A percentile compares a stretch with the other conserved stretches of the same genome.
phyloP scores from a whole-genome alignment of 2,329 filamentous ascomycete genomes.

The Endoconidiophora laricicola region DNA sequence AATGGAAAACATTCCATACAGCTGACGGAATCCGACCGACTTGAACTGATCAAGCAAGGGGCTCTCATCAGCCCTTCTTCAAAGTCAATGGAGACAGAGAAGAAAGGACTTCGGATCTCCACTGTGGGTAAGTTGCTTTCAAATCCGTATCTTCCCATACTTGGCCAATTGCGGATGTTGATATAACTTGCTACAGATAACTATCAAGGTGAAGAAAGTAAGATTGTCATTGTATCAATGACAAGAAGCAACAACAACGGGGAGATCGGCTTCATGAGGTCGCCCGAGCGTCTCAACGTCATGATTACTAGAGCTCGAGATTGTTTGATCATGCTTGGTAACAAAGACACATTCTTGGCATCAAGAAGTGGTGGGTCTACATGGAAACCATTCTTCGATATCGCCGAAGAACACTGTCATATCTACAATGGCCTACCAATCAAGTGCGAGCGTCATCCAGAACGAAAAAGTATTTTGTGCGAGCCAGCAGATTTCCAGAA shows the following conservation, averaged over 20 bases:
- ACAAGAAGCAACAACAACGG: constrained; percentile 46
- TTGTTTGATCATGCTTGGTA: constrained; percentile 52
- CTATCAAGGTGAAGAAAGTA: constrained; percentile 61
- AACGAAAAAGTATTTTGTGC: constrained; percentile 28
- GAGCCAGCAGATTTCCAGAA: constrained; percentile 39
- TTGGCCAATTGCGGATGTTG: too few species aligned
- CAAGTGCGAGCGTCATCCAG: constrained; percentile 41
- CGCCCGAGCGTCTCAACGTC: constrained; percentile 53
- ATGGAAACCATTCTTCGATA: constrained; percentile 42
- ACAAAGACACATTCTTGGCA: constrained; percentile 47
- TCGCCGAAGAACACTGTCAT: constrained; percentile 32
- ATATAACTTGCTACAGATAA: constrained; percentile 36
- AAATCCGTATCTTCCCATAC: not conserved
- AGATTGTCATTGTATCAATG: constrained; percentile 52
- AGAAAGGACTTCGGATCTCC: constrained; percentile 38
- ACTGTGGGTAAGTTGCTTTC: constrained; percentile 42
- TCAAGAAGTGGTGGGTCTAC: constrained; percentile 27
- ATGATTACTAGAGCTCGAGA: constrained; percentile 50
- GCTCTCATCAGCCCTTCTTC: constrained; percentile 12
- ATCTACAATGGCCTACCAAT: constrained; percentile 46
- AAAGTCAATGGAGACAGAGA: constrained; percentile 35
- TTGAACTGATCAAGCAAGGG: constrained; percentile 46
- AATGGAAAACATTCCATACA: constrained; percentile 42
- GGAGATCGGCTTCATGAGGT: constrained; percentile 55
- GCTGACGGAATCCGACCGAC: constrained; percentile 51